Percentiles rank a stretch among this genome's conserved stretches.
These are phyloP conservation scores for Phaeosphaeriaceae sp. DNA, from an alignment of 2,329 filamentous ascomycete species.

Conservation along the genomic window DNA sequence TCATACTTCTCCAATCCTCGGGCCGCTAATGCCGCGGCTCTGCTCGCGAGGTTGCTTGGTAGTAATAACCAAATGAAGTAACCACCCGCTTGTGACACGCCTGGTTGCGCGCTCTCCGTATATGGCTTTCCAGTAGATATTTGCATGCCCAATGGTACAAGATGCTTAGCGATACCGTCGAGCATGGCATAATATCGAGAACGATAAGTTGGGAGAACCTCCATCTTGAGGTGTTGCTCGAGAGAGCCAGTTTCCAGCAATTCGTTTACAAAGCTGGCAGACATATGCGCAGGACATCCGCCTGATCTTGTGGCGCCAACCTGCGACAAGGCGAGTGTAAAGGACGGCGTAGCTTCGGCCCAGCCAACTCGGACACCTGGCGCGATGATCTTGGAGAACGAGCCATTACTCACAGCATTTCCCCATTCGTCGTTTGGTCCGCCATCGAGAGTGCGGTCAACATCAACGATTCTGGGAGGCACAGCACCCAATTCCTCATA, in stretches of 20 bases:
- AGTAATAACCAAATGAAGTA: conserved; percentile 81
- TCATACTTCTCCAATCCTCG: conserved; percentile 65
- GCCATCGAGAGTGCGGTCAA: conserved; percentile 71
- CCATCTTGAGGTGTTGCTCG: conserved; percentile 56
- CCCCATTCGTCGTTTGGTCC: conserved; percentile 68
- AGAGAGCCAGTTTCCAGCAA: conserved; percentile 57
- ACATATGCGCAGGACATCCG: conserved; percentile 62
- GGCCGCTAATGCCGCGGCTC: conserved; percentile 55
- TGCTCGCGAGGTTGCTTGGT: conserved; percentile 57
- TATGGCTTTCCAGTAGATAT: conserved; percentile 25
- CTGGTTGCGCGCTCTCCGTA: background rate
- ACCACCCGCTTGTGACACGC: conserved; percentile 67
- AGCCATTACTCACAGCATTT: conserved; percentile 82
- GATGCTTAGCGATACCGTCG: conserved; percentile 60
- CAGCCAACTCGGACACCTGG: conserved; percentile 75
- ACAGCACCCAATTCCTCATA: conserved; percentile 36
- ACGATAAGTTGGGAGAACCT: conserved; percentile 61
- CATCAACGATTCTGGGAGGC: conserved; percentile 75
- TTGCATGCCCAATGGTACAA: conserved; percentile 67
- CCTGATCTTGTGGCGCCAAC: conserved; percentile 60
- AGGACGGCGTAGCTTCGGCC: conserved; percentile 71
- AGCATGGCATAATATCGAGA: conserved; percentile 60
- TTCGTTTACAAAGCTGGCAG: conserved; percentile 59
- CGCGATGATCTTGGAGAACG: conserved; percentile 73
- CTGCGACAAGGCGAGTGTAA: conserved; percentile 63